Base-by-base conservation (phyloP, 345 rosid genomes). In the Viola odorata region DNA sequence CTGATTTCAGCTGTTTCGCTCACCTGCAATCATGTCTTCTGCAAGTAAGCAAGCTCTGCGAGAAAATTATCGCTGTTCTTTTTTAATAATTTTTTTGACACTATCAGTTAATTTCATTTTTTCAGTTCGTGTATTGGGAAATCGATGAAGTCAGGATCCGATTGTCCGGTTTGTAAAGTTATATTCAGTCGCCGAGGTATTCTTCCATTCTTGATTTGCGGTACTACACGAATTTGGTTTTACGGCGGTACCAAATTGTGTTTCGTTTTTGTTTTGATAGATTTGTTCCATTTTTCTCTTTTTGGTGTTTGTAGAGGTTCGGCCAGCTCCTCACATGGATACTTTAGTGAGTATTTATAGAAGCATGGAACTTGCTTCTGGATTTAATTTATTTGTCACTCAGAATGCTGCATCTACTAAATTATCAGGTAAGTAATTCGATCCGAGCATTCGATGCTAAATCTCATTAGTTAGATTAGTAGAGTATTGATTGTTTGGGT, bases 281-380 rank as follows among this genome's bases (percentile, higher is more conserved):
- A 6, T 11, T 47, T 8, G 36, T 12, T 48, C 62, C 12, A 37
- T 63, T 11, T 52, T 2, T 57, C 44, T 8, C n/a, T 37, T 14
- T 23, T 11, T 66, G 36, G 38, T 55, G 63, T n/a, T 36, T 40
- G 45, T 67, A 94, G 99, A 90, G 85, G 65, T 90, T 74, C 91
- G 92, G 17, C 68, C 89, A 67, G 86, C 97, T 72, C 95, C 91
- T 37, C 96, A 90, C 72, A 90, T 94, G 97, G 97, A 94, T 73
- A 94, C 75, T 67, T 80, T 94, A 78, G 99, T 90, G 55, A 78
- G 73, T 39, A 85, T 94, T 50, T 94, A 88, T 74, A 94, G 81
- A 77, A 81, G 77, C 79, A 86, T 94, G 96, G 96, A 88, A 78
- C 72, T 64, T 75, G 95, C 91, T 80, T 90, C 92, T 10, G 95